phyloP scores from a whole-genome alignment of 2,329 filamentous ascomycete genomes.

The Fusarium circinatum region DNA sequence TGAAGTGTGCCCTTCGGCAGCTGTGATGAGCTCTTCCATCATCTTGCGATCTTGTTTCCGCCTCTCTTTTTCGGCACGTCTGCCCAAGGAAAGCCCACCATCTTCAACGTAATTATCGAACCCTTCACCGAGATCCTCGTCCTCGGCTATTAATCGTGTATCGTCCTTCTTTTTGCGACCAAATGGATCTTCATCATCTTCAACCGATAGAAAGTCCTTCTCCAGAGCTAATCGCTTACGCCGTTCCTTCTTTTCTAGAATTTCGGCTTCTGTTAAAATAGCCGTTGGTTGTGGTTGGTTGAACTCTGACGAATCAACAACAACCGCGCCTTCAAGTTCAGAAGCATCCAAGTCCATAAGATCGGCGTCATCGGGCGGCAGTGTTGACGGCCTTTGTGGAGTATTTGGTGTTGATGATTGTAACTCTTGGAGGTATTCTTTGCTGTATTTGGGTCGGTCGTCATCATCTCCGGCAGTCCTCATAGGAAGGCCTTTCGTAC shows the following conservation, averaged over 20 bases:
- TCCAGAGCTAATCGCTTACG: constrained; percentile 80
- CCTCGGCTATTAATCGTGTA: constrained; percentile 81
- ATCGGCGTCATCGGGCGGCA: constrained; percentile 58
- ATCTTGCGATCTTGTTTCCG: constrained; percentile 73
- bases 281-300: constrained; percentile 50
- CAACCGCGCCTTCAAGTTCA: constrained; percentile 70
- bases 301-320: constrained; percentile 64
- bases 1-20: constrained; percentile 75
- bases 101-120: constrained; percentile 94
- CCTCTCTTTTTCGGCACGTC: constrained; percentile 80
- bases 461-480: constrained; percentile 69
- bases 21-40: constrained; percentile 85
- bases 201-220: constrained; percentile 73
- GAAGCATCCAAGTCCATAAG: constrained; percentile 67
- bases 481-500: constrained; percentile 62
- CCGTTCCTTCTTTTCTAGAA: constrained; percentile 89
- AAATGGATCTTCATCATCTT: constrained; percentile 63
- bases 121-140: constrained; percentile 92
- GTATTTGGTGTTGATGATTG: constrained; percentile 87
- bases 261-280: constrained; percentile 86
- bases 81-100: constrained; percentile 80
- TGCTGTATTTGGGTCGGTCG: constrained; percentile 82
- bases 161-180: constrained; percentile 70
- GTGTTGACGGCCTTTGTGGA: constrained; percentile 69
- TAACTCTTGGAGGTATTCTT: constrained; percentile 86